Evolutionary conservation across 495 filamentous ascomycete species (phyloP), one percentile per base, ranked within the genome.

Genomic region (Penicillium crystallinum): DNA sequence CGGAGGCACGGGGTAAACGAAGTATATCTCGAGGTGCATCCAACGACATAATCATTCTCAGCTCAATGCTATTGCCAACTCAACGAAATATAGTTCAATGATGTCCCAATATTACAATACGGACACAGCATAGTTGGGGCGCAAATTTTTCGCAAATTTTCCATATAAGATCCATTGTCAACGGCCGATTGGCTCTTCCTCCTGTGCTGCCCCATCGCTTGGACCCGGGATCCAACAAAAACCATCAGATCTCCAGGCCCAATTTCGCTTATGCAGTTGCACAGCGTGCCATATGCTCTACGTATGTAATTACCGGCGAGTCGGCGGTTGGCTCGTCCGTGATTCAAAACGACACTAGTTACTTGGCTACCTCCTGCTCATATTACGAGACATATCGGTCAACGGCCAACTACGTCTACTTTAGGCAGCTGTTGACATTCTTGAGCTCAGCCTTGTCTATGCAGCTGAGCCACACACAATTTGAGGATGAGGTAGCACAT

Each of bases 191-290:
- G 59, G 59, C 38, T 50, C 48, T 6, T n/a, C 25, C 35, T 36
- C 46, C 25, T 3, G 35, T 18, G 10, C 37, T 19, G 44, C 55
- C 63, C 66, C 58, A 59, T 50, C 46, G 53, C 49, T 53, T 43
- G 49, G 39, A 19, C 8, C 46, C 50, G 54, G 35, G 46, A 56
- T 48, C 68, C 68, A 73, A 73, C 52, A 33, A 56, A 55, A 61
- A 37, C 49, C 46, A n/a, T 30, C 43, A 53, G 58, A 62, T 64
- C 62, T 60, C 43, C 64, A 53, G 44, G 48, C 53, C 58, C 54
- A 72, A 72, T 72, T 71, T 72, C 67, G 64, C 62, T 68, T 68
- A 62, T 34, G 31, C 31, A 55, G 61, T 60, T 52, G 54, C 46
- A 63, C 62, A 61, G 58, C 34, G 12, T 36, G 7, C 46, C 42